Evolutionary conservation across 2,329 filamentous ascomycete genomes (phyloP).

Genomic region (Colletotrichum somersetense): DNA sequence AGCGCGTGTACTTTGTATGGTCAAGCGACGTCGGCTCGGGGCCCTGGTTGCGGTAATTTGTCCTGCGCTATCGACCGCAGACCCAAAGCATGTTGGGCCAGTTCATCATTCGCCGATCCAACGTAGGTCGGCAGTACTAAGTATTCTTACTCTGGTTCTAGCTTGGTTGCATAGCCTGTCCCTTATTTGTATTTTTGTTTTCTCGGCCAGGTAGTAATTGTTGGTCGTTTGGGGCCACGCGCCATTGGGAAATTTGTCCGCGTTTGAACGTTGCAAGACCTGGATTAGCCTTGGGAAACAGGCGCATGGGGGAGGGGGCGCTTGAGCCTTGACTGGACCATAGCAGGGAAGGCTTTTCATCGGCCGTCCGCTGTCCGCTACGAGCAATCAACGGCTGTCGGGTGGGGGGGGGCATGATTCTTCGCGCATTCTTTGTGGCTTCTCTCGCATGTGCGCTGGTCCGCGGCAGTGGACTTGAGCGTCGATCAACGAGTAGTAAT

Average conservation of each 20-base stretch:
- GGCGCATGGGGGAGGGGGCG: neutral
- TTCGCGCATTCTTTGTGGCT: conserved; percentile 37
- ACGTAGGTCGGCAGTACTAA: conserved; percentile 22
- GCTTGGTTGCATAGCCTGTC: conserved; percentile 9
- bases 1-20: conserved; percentile 11
- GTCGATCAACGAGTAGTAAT: conserved; percentile 1
- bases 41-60: conserved; percentile 41
- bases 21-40: conserved; percentile 36
- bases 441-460: conserved; percentile 30
- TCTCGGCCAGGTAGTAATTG: conserved; percentile 10
- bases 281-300: conserved; percentile 26
- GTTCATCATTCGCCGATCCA: conserved; percentile 17
- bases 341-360: no score
- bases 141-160: conserved; percentile 11
- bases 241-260: conserved; percentile 20
- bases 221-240: conserved; percentile 18
- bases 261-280: conserved; percentile 32
- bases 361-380: neutral
- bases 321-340: neutral
- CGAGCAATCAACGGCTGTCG: neutral
- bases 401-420: conserved; percentile 13
- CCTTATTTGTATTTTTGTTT: conserved; percentile 5
- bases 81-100: conserved; percentile 26
- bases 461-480: conserved; percentile 12
- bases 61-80: conserved; percentile 39